phyloP scores from a whole-genome alignment of 169 alveolate species.

The Cryptosporidium ryanae region DNA sequence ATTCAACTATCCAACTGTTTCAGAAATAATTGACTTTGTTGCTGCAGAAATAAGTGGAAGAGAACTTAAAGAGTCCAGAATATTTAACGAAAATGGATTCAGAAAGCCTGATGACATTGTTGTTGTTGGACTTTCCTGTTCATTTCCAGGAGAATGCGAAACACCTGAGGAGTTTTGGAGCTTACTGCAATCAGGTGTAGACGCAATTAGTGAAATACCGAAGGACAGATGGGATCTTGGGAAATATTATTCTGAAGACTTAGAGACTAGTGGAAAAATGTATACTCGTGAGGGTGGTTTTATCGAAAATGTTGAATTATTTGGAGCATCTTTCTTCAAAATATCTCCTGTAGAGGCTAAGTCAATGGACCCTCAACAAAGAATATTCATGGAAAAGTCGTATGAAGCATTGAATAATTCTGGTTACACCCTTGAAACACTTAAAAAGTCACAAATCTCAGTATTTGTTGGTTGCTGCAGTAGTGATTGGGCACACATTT shows the following conservation, averaged over 20 bases:
- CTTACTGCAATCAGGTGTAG: constrained; percentile 77
- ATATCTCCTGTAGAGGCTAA: constrained; percentile 82
- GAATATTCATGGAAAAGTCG: constrained; percentile 81
- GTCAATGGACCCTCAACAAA: constrained; percentile 87
- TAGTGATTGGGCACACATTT: constrained; percentile 81
- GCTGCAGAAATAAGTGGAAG: constrained; percentile 68
- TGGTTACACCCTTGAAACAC: constrained; percentile 75
- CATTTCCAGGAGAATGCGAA: constrained; percentile 81
- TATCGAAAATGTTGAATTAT: constrained; percentile 81
- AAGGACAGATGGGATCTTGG: constrained; percentile 84
- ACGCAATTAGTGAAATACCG: constrained; percentile 80
- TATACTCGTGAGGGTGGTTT: constrained; percentile 85
- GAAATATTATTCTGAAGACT: constrained; percentile 81
- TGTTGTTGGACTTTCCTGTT: constrained; percentile 80
- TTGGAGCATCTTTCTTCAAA: constrained; percentile 81
- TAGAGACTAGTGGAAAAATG: constrained; percentile 82
- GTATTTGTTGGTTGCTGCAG: constrained; percentile 85
- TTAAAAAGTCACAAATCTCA: constrained; percentile 77
- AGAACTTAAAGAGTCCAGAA: neutral
- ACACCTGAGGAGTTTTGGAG: constrained; percentile 79
- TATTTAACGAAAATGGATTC: constrained; percentile 14
- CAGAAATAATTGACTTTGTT: constrained; percentile 79
- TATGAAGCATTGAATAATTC: constrained; percentile 80
- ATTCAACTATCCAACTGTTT: constrained; percentile 82
- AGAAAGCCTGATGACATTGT: constrained; percentile 71